Conservation (phyloP, 495 filamentous ascomycete species). For the Aspergillus heteromorphus region DNA sequence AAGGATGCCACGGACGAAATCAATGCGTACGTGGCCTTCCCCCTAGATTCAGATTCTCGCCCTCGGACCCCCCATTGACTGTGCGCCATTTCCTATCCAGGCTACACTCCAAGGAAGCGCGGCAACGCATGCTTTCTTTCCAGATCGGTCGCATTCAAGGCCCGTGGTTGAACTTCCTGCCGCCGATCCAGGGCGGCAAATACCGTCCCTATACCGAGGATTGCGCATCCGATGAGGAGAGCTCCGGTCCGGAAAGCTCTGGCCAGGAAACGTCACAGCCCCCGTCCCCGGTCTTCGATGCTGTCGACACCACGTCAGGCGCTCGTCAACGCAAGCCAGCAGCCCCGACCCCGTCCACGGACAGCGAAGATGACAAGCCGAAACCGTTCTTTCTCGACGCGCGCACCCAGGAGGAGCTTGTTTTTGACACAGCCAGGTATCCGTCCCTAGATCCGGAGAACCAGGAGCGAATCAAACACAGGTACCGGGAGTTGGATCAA, state of each 20-base stretch:
- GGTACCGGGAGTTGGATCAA: constrained; percentile 70
- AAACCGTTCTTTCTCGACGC: constrained; percentile 65
- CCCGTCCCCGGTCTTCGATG: constrained; percentile 65
- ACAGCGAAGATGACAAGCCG: constrained; percentile 20
- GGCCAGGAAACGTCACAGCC: constrained; percentile 40
- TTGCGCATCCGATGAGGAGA: constrained; percentile 13
- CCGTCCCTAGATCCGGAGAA: constrained; percentile 68
- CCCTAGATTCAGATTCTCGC: neutral
- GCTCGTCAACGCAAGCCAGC: constrained; percentile 28
- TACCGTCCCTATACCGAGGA: constrained; percentile 58
- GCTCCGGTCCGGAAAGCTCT: constrained; percentile 37
- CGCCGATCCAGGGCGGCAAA: constrained; percentile 86
- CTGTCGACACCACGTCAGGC: constrained; percentile 32
- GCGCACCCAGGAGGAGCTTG: constrained; percentile 68
- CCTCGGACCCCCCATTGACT: neutral
- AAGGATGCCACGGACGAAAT: constrained; percentile 96
- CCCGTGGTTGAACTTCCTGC: constrained; percentile 80
- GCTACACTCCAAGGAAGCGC: constrained; percentile 76
- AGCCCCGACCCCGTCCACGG: constrained; percentile 28
- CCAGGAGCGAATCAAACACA: constrained; percentile 73
- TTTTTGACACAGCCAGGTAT: constrained; percentile 73
- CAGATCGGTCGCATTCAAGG: constrained; percentile 81
- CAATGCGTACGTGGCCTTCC: constrained; percentile 61
- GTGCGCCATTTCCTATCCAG: constrained; percentile 37
- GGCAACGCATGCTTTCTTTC: constrained; percentile 70